A percentile compares a stretch with the other conserved stretches of the same genome.
Conservation (phyloP, 140 eudicot genomes). For the Ambrosia hybrid region DNA sequence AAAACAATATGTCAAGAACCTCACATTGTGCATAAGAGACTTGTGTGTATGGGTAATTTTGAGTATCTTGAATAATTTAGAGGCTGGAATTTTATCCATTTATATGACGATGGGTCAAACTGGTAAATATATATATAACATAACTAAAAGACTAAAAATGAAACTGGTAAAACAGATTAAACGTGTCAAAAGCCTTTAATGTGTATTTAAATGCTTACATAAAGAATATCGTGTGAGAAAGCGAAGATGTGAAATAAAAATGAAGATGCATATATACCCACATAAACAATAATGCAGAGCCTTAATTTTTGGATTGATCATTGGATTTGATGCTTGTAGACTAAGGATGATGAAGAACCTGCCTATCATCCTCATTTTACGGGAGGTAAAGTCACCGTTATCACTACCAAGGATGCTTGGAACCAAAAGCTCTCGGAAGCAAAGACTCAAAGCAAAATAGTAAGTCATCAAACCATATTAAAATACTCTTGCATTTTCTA, state of each 20-base stretch:
- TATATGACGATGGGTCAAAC: too few relatives aligned
- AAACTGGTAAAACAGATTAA: not conserved
- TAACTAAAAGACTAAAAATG: not conserved
- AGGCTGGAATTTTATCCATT: not conserved
- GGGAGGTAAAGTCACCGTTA: slow-evolving; percentile 77
- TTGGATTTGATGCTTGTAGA: slow-evolving; percentile 34
- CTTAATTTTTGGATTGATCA: not conserved
- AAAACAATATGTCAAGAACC: too few relatives aligned
- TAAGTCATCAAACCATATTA: slow-evolving; percentile 34
- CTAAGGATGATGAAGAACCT: slow-evolving; percentile 37
- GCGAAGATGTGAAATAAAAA: not conserved
- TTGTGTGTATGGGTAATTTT: too few relatives aligned
- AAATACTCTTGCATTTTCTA: not conserved
- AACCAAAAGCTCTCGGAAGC: slow-evolving; percentile 72
- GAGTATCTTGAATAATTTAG: too few relatives aligned
- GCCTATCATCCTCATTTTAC: slow-evolving; percentile 47
- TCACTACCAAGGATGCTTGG: slow-evolving; percentile 69
- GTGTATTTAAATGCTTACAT: slow-evolving; percentile 1
- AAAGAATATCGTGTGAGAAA: not conserved
- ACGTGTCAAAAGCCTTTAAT: not conserved
- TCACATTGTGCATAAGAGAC: too few relatives aligned
- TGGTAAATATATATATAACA: not conserved
- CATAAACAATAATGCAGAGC: not conserved
- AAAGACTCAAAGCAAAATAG: slow-evolving; percentile 59
- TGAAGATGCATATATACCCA: not conserved